Base-by-base conservation (phyloP, 495 filamentous ascomycete genomes). In the Halenospora varia region DNA sequence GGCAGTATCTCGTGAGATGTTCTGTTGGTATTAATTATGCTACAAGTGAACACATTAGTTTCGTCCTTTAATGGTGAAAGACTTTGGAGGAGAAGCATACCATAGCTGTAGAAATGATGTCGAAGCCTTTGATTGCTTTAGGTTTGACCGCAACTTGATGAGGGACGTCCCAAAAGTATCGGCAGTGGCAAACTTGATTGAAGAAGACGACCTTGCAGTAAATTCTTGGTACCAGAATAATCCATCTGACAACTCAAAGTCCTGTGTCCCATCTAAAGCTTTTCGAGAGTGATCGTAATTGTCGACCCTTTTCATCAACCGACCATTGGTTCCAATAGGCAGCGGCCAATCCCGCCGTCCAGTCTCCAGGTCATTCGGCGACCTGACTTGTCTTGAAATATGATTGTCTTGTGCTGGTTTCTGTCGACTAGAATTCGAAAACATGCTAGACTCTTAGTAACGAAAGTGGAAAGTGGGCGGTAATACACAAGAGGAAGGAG, bases 201-300 rank as follows among this genome's bases (percentile, higher is more conserved):
- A 8, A 2, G n/a, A 41, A 1, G 51, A 53, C 8, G 26, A 18
- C 18, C 26, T 23, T 13, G 19, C 6, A 2, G 15, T 25, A 44
- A 53, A 53, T 10, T 53, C 39, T 29, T 53, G 51, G n/a, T 53
- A 53, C 51, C 51, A 53, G n/a, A 53, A 53, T 9, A 53, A 18
- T 3, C 23, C 23, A 15, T 53, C 51, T 2, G 3, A 4, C 26
- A 53, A 25, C 3, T 53, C 18, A 1, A 11, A 2, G 2, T 44
- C 18, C 10, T 44, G 26, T 10, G 11, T 53, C 19, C 11, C 29
- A 11, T 41, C 29, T 17, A 53, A 23, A 25, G 9, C 10, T 13
- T 24, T 53, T 3, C 25, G 23, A 41, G 41, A 15, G 9, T 42
- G 18, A 15, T 53, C 26, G 17, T 20, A 25, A 23, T 41, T 40